Conservation (phyloP, 208 protist genomes). For the Naegleria gruberi region DNA sequence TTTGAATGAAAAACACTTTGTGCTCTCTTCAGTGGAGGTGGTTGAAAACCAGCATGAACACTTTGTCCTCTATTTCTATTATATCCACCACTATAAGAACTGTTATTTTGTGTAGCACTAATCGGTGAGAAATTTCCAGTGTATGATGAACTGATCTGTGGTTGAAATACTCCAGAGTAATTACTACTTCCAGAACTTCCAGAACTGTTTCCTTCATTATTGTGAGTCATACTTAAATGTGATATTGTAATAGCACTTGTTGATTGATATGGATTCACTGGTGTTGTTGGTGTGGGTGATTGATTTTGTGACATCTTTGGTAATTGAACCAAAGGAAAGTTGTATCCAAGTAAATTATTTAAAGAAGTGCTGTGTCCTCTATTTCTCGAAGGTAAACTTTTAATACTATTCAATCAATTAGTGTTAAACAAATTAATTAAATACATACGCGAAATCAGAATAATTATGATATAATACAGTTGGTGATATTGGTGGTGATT, state of each 20-base stretch:
- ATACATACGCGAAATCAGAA: not conserved
- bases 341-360: not conserved
- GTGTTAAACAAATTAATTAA: not conserved
- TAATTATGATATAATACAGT: not conserved
- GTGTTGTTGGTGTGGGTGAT: not conserved
- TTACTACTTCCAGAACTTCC: not conserved
- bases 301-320: too few species aligned
- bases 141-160: too few species aligned
- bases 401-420: not conserved
- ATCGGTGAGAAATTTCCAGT: too few species aligned
- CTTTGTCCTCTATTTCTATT: not conserved
- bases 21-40: not conserved
- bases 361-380: not conserved
- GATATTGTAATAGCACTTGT: not conserved
- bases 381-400: not conserved
- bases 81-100: too few species aligned
- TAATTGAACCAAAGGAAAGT: not conserved
- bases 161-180: too few species aligned
- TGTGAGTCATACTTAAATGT: too few species aligned
- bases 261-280: not conserved
- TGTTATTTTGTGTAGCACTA: too few species aligned
- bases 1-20: not conserved
- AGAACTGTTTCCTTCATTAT: not conserved
- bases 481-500: not conserved
- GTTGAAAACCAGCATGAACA: not conserved